Evolutionary conservation across 345 rosid species (phyloP), one percentile per base, ranked within the genome.

Genomic region (Populus pruinosa): DNA sequence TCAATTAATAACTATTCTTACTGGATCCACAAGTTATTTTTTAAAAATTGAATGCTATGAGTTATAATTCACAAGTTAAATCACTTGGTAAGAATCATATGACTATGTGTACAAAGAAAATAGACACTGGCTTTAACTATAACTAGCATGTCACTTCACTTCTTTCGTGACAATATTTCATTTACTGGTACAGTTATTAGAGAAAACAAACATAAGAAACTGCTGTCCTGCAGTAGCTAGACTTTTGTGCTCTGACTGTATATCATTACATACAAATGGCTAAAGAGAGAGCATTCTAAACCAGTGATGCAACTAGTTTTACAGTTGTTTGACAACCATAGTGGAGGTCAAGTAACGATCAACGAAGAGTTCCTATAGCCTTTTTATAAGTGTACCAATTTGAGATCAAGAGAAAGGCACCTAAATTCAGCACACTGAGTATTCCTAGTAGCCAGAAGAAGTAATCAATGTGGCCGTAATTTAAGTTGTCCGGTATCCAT

Each of bases 371-470:
- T 70, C 80, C 80, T 21, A 77, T 2, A 8, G 75, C 21, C 53
- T 47, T 86, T 73, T 87, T 85, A 72, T 85, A 87, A 1, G 89
- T 85, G 76, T 87, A 82, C 85, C 85, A 79, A 50, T 69, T 85
- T 7, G 89, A 84, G 49, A 87, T 73, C 72, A 72, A 63, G 33
- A 87, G 68, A 73, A 14, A 87, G 55, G 35, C 83, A n/a, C 76
- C 72, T 65, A 83, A 43, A 73, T 87, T 85, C 74, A 81, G 56
- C 69, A 75, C 76, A 73, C 88, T 85, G 59, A 85, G 71, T 21
- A 62, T 79, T 0, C 82, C 82, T 75, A 85, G 67, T 23, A 87
- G 79, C 86, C 83, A 87, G 81, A 81, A 87, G 78, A 87, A 87
- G 85, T 81, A 53, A 31, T 83, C 78, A 16, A 85, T 77, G 70